phyloP scores from a whole-genome alignment of 768 basidiomycete genomes.

The Pleurotus eryngii region DNA sequence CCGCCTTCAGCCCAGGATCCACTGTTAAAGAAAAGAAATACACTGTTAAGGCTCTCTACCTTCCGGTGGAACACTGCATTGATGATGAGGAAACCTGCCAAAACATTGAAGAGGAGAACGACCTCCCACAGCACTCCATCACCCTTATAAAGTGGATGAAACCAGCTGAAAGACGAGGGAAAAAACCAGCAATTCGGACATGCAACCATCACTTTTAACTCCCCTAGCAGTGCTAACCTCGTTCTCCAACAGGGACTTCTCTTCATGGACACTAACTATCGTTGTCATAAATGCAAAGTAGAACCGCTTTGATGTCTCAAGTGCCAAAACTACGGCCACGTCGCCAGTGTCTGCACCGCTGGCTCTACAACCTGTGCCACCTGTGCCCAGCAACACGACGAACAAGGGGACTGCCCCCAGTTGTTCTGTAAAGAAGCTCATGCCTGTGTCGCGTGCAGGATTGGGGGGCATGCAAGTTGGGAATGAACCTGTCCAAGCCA shows the following conservation, averaged over 20 bases:
- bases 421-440: neutral
- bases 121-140: neutral
- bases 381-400: neutral
- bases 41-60: neutral
- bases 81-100: neutral
- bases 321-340: constrained; percentile 1
- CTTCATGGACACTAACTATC: neutral
- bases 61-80: neutral
- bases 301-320: neutral
- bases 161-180: neutral
- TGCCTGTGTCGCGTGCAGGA: neutral
- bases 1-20: too few species aligned
- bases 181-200: neutral
- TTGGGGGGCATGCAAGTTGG: neutral
- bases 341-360: neutral
- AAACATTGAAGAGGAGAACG: neutral
- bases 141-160: neutral
- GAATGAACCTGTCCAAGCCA: neutral
- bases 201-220: neutral
- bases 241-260: neutral
- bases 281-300: neutral
- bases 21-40: too few species aligned
- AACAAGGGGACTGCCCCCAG: neutral
- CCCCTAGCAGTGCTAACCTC: neutral
- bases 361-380: too few species aligned